A percentile compares a stretch with the other conserved stretches of the same genome.
Evolutionary conservation across 2,329 filamentous ascomycete species (phyloP).

Genomic region (Nigrograna mackinnonii): DNA sequence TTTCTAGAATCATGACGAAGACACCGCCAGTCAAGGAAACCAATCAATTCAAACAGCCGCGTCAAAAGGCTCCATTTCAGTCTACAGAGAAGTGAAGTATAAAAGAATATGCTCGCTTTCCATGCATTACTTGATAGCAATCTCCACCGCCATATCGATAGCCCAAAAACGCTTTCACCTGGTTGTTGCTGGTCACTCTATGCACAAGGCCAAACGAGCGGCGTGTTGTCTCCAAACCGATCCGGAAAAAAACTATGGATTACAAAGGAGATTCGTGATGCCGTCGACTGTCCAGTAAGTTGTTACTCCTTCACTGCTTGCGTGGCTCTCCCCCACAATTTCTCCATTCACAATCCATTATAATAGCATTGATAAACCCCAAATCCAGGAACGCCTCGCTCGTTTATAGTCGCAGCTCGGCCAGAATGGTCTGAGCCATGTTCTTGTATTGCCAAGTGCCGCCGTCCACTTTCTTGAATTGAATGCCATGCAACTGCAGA

Average conservation of each 20-base stretch:
- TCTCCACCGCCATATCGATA: background rate
- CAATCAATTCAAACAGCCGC: too few species aligned
- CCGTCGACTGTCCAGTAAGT: background rate
- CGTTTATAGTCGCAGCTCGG: slow-evolving; percentile 79
- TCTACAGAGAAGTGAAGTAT: slow-evolving; percentile 5
- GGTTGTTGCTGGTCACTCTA: too few species aligned
- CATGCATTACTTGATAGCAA: too few species aligned
- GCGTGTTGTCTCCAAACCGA: background rate
- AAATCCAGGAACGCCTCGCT: slow-evolving; percentile 16
- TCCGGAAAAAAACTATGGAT: slow-evolving; percentile 7
- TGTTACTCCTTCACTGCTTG: too few species aligned
- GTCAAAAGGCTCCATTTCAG: too few species aligned
- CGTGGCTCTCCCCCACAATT: background rate
- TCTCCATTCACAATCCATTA: background rate
- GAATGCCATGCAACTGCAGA: slow-evolving; percentile 89
- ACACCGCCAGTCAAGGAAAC: too few species aligned
- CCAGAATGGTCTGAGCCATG: slow-evolving; percentile 94
- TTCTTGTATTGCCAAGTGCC: slow-evolving; percentile 99
- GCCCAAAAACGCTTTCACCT: too few species aligned
- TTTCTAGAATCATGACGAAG: too few species aligned
- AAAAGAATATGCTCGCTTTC: slow-evolving; percentile 1
- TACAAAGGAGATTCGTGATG: slow-evolving; percentile 36
- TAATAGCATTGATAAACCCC: slow-evolving; percentile 2
- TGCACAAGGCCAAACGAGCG: slow-evolving; percentile 3
- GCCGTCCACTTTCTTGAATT: slow-evolving; percentile 95